Conservation (phyloP, 179 eudicot genomes). For the Amaranthus tricolor region DNA sequence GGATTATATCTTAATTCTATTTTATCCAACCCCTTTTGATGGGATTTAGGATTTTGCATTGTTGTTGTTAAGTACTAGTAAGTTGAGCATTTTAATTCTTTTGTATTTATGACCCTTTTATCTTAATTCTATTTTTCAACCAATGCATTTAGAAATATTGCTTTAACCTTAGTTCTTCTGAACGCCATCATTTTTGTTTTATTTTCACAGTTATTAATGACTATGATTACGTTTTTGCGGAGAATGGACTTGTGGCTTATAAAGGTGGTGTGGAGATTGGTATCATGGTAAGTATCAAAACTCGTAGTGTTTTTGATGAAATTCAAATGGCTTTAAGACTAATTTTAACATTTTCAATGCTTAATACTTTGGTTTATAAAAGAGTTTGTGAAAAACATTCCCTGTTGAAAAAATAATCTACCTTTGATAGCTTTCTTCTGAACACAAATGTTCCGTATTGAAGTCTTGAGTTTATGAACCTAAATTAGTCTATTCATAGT, state of each 20-base stretch:
- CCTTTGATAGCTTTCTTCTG: neutral
- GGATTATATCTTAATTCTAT: no score
- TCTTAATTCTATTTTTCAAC: no score
- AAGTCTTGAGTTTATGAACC: neutral
- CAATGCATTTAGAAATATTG: neutral
- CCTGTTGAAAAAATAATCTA: neutral
- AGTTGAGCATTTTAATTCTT: no score
- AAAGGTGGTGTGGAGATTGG: constrained; percentile 79
- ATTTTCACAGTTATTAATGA: constrained; percentile 61
- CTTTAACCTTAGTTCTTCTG: neutral
- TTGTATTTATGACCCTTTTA: no score
- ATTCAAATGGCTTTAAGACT: neutral
- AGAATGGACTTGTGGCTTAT: constrained; percentile 91
- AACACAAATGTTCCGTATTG: neutral
- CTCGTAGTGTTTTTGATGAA: neutral
- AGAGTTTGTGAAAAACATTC: neutral
- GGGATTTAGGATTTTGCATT: no score
- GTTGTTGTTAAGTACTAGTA: no score
- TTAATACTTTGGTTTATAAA: no score
- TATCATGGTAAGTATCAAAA: constrained; percentile 52
- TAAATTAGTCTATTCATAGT: neutral
- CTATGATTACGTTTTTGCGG: constrained; percentile 87
- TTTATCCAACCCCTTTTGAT: no score
- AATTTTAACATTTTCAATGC: neutral
- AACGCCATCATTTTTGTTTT: constrained; percentile 3